Percentiles rank a stretch among this genome's conserved stretches.
Evolutionary conservation across 139 green algal species (phyloP).

Genomic region (Mesostigma viride): DNA sequence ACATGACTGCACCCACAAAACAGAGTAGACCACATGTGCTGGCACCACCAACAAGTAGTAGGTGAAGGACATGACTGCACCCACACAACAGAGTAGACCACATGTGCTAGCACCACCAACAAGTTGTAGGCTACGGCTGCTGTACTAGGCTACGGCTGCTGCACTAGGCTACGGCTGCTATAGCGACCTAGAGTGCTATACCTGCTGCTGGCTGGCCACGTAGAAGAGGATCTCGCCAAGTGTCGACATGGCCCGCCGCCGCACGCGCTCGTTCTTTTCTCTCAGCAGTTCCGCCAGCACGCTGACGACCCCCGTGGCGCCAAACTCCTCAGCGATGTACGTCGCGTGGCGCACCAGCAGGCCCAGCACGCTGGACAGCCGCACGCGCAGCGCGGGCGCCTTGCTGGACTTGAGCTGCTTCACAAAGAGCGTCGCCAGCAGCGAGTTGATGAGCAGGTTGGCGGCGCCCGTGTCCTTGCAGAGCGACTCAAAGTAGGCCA

Average conservation of each 20-base stretch:
- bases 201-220: slow-evolving; percentile 62
- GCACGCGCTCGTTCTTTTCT: slow-evolving; percentile 60
- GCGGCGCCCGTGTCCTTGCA: slow-evolving; percentile 56
- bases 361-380: slow-evolving; percentile 43
- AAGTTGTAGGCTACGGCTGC: too few species aligned
- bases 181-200: too few species aligned
- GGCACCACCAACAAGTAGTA: too few species aligned
- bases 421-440: slow-evolving; percentile 59
- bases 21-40: too few species aligned
- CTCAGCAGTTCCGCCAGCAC: slow-evolving; percentile 58
- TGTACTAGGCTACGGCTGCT: too few species aligned
- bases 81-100: too few species aligned
- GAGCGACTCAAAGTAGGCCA: slow-evolving; percentile 83
- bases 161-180: too few species aligned
- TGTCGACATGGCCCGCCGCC: slow-evolving; percentile 64
- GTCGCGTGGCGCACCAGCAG: slow-evolving; percentile 82
- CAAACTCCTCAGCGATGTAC: slow-evolving; percentile 61
- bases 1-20: too few species aligned
- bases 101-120: too few species aligned
- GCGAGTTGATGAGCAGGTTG: slow-evolving; percentile 79
- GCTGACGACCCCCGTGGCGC: slow-evolving; percentile 48
- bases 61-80: too few species aligned
- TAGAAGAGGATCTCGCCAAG: slow-evolving; percentile 93
- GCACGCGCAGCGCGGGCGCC: slow-evolving; percentile 46
- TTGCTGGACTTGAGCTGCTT: slow-evolving; percentile 38